Conservation (phyloP, 2,329 filamentous ascomycete genomes). For the Penicillium frequentans region DNA sequence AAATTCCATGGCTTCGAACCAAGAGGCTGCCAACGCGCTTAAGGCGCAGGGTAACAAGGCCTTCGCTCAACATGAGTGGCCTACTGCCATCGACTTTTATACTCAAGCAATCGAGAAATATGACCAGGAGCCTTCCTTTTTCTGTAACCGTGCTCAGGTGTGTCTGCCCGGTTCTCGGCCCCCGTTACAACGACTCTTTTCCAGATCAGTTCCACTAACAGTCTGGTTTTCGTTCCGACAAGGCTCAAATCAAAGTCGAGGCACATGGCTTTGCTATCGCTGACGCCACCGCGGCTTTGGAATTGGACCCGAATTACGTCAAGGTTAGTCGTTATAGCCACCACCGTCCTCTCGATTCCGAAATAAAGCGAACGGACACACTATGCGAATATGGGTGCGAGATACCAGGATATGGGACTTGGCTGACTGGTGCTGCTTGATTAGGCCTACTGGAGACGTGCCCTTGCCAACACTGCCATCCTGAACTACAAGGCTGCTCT, state of each 20-base stretch:
- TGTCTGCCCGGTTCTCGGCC: conserved; percentile 31
- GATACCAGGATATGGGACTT: too few species aligned
- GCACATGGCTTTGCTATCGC: conserved; percentile 89
- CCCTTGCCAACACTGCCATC: conserved; percentile 87
- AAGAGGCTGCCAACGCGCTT: conserved; percentile 73
- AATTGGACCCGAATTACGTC: conserved; percentile 81
- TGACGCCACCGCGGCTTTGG: conserved; percentile 88
- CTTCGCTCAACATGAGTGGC: conserved; percentile 86
- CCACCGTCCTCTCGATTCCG: not conserved
- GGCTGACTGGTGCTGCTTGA: conserved; percentile 1
- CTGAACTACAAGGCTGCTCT: conserved; percentile 84
- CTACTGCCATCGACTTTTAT: conserved; percentile 77
- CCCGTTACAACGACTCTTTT: conserved; percentile 10
- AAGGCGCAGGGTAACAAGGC: conserved; percentile 96
- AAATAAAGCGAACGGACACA: not conserved
- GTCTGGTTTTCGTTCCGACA: conserved; percentile 3
- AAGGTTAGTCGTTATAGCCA: conserved; percentile 61
- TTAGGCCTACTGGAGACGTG: conserved; percentile 91
- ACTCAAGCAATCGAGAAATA: conserved; percentile 83
- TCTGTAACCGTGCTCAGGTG: conserved; percentile 92
- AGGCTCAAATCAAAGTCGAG: conserved; percentile 95
- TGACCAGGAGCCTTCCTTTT: conserved; percentile 83
- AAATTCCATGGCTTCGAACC: conserved; percentile 38
- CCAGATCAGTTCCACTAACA: conserved; percentile 1
- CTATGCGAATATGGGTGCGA: not conserved